phyloP scores from a whole-genome alignment of 2,329 filamentous ascomycete species.

The Sporothrix brunneoviolacea region DNA sequence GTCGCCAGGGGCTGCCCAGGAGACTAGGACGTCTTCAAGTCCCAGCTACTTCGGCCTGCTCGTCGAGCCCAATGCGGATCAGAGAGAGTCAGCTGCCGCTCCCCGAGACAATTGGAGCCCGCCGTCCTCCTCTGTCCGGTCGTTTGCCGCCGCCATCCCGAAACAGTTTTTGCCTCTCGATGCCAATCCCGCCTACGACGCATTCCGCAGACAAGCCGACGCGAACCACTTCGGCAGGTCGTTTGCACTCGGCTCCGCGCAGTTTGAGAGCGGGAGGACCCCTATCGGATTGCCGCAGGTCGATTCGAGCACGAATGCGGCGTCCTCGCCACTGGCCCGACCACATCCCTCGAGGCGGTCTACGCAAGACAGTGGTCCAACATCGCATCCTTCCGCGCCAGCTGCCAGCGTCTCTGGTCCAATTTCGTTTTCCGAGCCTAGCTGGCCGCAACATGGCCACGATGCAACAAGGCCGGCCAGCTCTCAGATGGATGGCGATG shows the following conservation, averaged over 20 bases:
- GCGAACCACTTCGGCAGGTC: slow-evolving; percentile 44
- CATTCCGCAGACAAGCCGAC: slow-evolving; percentile 68
- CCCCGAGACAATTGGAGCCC: slow-evolving; percentile 70
- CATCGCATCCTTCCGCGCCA: slow-evolving; percentile 26
- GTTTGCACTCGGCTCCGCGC: slow-evolving; percentile 42
- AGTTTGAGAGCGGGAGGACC: slow-evolving; percentile 19
- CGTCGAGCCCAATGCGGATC: slow-evolving; percentile 53
- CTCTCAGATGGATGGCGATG: slow-evolving; percentile 37
- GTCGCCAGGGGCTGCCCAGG: slow-evolving; percentile 19
- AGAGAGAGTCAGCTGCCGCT: slow-evolving; percentile 56
- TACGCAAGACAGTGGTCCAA: slow-evolving; percentile 40
- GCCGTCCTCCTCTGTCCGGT: slow-evolving; percentile 60
- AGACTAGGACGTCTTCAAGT: slow-evolving; percentile 47
- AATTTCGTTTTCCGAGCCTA: not conserved
- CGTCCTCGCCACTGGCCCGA: not conserved
- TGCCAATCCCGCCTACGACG: slow-evolving; percentile 74
- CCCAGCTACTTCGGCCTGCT: slow-evolving; percentile 84
- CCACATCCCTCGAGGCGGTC: slow-evolving; percentile 30
- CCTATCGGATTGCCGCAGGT: not conserved
- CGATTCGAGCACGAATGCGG: not conserved
- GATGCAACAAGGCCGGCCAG: slow-evolving; percentile 1
- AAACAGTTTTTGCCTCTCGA: slow-evolving; percentile 60
- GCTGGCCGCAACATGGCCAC: not conserved
- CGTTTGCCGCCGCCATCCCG: slow-evolving; percentile 61
- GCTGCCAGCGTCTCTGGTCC: not conserved